Conservation (phyloP, 1,139 yeast species). For the Yamadazyma mexicana region DNA sequence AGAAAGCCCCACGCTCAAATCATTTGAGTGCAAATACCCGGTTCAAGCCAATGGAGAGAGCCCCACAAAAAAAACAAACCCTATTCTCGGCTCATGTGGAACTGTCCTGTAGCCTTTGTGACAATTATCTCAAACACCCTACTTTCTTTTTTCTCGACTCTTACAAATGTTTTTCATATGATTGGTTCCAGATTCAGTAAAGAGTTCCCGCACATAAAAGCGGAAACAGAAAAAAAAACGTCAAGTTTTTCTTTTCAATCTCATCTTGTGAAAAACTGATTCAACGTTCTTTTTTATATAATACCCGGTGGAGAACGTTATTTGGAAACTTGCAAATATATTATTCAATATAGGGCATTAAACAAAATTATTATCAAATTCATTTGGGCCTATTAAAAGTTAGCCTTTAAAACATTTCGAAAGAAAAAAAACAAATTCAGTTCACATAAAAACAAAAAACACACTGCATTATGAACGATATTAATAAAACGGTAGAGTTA, state of each 20-base stretch:
- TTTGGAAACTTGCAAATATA: too few relatives aligned
- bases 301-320: not conserved
- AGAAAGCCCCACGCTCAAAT: too few relatives aligned
- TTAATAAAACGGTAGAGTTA: conserved; percentile 17
- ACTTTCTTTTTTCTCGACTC: not conserved
- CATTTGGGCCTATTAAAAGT: too few relatives aligned
- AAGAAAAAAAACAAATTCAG: too few relatives aligned
- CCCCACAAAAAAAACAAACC: too few relatives aligned
- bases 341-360: too few relatives aligned
- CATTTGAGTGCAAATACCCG: too few relatives aligned
- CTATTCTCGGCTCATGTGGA: too few relatives aligned
- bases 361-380: too few relatives aligned
- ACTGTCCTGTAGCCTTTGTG: not conserved
- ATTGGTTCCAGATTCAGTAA: conserved; percentile 2
- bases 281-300: not conserved
- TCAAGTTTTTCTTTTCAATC: conserved; percentile 1
- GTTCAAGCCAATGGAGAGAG: too few relatives aligned
- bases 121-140: not conserved
- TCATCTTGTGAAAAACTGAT: conserved; percentile 6
- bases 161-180: conserved; percentile 1
- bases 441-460: not conserved
- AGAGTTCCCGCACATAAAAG: conserved; percentile 1
- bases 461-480: conserved; percentile 4
- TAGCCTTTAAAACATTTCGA: too few relatives aligned
- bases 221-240: not conserved